Base-by-base conservation (phyloP, 73 alveolate genomes). In the Tetrahymena thermophila region DNA sequence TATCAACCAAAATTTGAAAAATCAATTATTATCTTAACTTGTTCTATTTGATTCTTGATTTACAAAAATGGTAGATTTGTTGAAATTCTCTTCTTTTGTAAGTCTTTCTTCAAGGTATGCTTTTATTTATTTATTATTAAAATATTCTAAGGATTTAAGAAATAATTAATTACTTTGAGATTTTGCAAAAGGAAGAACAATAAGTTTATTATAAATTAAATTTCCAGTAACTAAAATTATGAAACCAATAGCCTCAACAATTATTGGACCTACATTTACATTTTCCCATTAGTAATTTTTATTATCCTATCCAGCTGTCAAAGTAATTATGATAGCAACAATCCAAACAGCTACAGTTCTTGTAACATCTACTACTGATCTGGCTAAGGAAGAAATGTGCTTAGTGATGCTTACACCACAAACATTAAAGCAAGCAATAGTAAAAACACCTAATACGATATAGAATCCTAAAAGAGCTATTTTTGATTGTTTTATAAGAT, bases 331-430 rank as follows among this genome's bases (percentile, higher is more conserved):
- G 35, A 98, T 93, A 94, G 97, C 97, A 83, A 97, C 96, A 42
- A 94, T 94, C 99, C 99, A 99, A 44, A 98, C 96, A 4, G 98
- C 25, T 23, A 98, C 97, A 23, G 99, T 98, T 84, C 99, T 94
- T 34, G 97, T 85, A 38, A 99, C 97, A 95, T 99, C 99, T 93
- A 98, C 98, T 34, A 98, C 97, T 15, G 99, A 97, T 89, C 99
- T 97, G 44, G 99, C 96, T 25, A 99, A 97, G 21, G 99, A 98
- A 17, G 99, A 97, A 10, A 98, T 99, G 94, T 98, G 85, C 96
- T 99, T 99, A 56, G 99, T 98, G 50, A 98, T 98, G 35, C 98
- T 96, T 84, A 98, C 98, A 28, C 99, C 99, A 42, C 98, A 96
- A 16, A 97, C 96, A 85, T 98, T 98, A 96, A 98, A 98, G 93